Evolutionary conservation across 2,329 filamentous ascomycete genomes (phyloP).

Genomic region (Fusarium clavum): DNA sequence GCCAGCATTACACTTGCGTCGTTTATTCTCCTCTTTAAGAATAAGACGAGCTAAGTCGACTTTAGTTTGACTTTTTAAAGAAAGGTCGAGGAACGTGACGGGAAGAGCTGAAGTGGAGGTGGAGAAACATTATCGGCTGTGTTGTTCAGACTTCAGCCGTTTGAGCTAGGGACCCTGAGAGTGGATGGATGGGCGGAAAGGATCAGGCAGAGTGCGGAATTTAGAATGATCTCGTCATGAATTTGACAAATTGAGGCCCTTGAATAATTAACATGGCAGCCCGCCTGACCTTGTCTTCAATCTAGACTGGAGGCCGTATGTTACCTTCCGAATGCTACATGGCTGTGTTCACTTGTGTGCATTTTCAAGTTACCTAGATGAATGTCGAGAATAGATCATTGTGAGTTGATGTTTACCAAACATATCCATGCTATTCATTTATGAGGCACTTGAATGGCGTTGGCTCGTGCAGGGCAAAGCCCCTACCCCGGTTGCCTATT

Average conservation of each 20-base stretch:
- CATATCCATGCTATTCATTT: neutral
- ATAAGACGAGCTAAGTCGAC: neutral
- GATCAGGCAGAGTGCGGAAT: conserved; percentile 19
- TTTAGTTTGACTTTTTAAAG: neutral
- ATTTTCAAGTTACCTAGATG: no score
- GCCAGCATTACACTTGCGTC: neutral
- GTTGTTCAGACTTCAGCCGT: conserved; percentile 29
- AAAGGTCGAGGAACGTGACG: neutral
- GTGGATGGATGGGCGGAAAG: conserved; percentile 28
- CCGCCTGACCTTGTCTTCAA: neutral
- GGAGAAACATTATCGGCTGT: conserved; percentile 20
- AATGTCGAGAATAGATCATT: neutral
- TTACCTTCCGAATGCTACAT: neutral
- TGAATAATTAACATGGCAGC: neutral
- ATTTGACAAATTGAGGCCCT: neutral
- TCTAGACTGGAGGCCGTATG: neutral
- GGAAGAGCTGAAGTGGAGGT: conserved; percentile 22
- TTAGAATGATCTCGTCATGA: neutral
- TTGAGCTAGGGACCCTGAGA: conserved; percentile 15
- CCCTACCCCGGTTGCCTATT: neutral
- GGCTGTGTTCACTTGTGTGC: no score
- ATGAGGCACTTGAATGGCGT: neutral
- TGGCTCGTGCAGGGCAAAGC: neutral
- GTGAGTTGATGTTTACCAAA: neutral
- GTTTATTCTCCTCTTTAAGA: neutral